These are phyloP conservation scores for Candida sphagnicola DNA, from an alignment of 805 yeast species.

Conservation along the genomic window DNA sequence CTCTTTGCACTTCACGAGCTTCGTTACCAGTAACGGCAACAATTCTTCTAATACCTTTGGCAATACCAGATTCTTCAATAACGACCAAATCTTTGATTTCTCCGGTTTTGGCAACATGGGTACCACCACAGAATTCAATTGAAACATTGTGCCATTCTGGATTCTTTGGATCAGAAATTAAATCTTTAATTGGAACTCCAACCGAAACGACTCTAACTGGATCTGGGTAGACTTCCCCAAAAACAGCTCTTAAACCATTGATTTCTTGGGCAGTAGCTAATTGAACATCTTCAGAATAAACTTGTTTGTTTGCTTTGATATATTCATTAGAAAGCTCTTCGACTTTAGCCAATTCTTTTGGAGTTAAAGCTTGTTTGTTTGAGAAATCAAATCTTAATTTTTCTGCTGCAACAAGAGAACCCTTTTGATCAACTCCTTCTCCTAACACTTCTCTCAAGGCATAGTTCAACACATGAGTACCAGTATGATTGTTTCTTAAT, in stretches of 20 bases:
- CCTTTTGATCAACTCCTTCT: conserved; percentile 88
- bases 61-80: conserved; percentile 94
- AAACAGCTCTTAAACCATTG: conserved; percentile 90
- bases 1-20: conserved; percentile 85
- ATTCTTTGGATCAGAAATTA: conserved; percentile 66
- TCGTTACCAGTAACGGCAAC: conserved; percentile 94
- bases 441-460: conserved; percentile 87
- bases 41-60: conserved; percentile 97
- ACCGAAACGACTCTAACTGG: conserved; percentile 98
- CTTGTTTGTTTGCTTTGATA: conserved; percentile 67
- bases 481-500: conserved; percentile 95
- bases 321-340: conserved; percentile 71
- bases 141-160: conserved; percentile 75
- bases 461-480: conserved; percentile 90
- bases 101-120: conserved; percentile 89
- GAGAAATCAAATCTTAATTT: conserved; percentile 95
- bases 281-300: conserved; percentile 80
- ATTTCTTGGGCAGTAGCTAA: conserved; percentile 71
- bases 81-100: conserved; percentile 90
- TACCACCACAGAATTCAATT: conserved; percentile 98
- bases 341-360: conserved; percentile 67
- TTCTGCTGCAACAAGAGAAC: conserved; percentile 94
- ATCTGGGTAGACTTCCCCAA: conserved; percentile 98
- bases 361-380: conserved; percentile 78
- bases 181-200: conserved; percentile 84